These are phyloP conservation scores for Citrus sp. DNA, from an alignment of 345 rosid genomes.

Conservation along the genomic window DNA sequence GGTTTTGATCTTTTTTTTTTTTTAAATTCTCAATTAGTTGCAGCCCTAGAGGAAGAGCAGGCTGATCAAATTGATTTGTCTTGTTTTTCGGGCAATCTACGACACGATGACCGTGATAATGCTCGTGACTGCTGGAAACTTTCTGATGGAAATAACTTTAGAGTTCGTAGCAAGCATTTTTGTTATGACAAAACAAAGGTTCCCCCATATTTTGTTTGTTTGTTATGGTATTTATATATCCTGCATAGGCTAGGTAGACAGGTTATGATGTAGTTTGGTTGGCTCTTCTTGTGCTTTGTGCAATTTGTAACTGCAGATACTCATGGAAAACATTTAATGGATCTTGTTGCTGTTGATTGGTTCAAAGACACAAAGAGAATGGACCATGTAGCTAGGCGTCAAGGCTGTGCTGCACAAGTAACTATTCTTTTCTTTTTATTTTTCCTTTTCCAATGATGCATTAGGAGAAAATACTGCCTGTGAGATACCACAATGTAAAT, in stretches of 20 bases:
- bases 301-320: slow-evolving; percentile 47
- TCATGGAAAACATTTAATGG: slow-evolving; percentile 89
- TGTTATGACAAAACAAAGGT: slow-evolving; percentile 92
- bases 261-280: slow-evolving; percentile 8
- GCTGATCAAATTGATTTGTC: slow-evolving; percentile 72
- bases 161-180: slow-evolving; percentile 95
- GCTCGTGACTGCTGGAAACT: slow-evolving; percentile 90
- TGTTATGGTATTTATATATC: not conserved
- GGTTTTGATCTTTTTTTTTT: not conserved
- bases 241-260: not conserved
- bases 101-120: slow-evolving; percentile 78
- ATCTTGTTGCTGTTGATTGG: slow-evolving; percentile 99
- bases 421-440: not conserved
- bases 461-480: not conserved
- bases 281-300: not conserved
- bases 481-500: not conserved
- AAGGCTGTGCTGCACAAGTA: slow-evolving; percentile 97
- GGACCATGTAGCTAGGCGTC: slow-evolving; percentile 91
- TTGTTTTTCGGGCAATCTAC: slow-evolving; percentile 79
- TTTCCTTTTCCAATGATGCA: not conserved
- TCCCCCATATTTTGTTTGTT: slow-evolving; percentile 13
- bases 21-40: slow-evolving; percentile 25
- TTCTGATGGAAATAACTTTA: slow-evolving; percentile 86
- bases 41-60: slow-evolving; percentile 73
- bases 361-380: slow-evolving; percentile 83